Base-by-base conservation (phyloP, 1,284 basidiomycete genomes). In the Trametes hirsuta region DNA sequence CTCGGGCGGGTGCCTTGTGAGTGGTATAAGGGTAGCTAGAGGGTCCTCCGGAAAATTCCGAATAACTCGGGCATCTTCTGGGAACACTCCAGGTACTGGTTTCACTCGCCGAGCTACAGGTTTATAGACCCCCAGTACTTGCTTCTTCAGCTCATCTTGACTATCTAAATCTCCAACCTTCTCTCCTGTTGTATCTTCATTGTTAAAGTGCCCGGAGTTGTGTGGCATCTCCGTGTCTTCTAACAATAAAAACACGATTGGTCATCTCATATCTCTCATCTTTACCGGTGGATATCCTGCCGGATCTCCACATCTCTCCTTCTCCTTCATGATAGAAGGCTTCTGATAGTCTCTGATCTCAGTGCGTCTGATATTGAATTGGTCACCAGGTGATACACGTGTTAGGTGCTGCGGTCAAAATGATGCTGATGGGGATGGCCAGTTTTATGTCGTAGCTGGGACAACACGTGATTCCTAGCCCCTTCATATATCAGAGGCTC, bases 11-110 rank as follows among this genome's bases (percentile, higher is more conserved):
- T 58, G 36, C 0, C 37, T 10, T 0, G 71, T 44, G 0, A 73
- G 48, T 0, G 40, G n/a, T 9, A 46, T 47, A 18, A 69, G 44
- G 3, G 47, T 42, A 2, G 21, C 35, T 1, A 72, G 36, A 0
- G 67, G 66, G 42, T 72, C 57, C 25, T 62, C 58, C 0, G 66
- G 68, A 44, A 68, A 66, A 6, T 50, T 37, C 0, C 67, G 57
- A 3, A 44, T 55, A 0, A 69, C 62, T 0, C 53, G 50, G 2
- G 62, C 57, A 46, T 70, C 62, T 47, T 72, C 62, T 10, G 69
- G 68, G 42, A 73, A 62, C 3, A 62, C 57, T 3, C 62, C 65
- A 15, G 67, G 58, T 6, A 74, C 63, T 2, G 69, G 72, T 15
- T 67, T 64, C 6, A 73, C 53, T 73, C 73, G 55, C 49, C n/a